These are phyloP conservation scores for Pleodorina starrii DNA, from an alignment of 139 green algal species.

Conservation along the genomic window DNA sequence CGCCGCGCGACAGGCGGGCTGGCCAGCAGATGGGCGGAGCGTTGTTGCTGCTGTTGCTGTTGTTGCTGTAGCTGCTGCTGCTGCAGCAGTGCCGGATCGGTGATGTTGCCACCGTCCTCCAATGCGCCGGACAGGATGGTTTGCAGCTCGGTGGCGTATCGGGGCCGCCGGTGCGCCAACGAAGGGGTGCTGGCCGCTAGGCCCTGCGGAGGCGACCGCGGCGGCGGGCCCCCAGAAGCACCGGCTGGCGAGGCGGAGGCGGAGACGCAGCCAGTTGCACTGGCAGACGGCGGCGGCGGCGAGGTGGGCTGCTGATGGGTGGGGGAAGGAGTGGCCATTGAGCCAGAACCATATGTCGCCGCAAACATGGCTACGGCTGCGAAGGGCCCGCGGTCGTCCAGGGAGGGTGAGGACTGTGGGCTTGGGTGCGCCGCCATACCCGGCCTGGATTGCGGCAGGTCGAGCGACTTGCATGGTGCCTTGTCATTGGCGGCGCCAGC, in stretches of 20 bases:
- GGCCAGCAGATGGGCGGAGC: too few species aligned
- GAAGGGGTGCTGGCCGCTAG: background rate
- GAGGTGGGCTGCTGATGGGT: too few species aligned
- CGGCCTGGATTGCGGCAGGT: background rate
- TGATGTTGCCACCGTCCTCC: background rate
- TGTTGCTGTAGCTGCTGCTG: background rate
- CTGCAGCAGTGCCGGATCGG: background rate
- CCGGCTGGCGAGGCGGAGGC: background rate
- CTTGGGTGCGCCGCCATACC: background rate
- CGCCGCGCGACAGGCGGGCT: background rate
- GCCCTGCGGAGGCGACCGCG: background rate
- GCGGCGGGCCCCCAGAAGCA: too few species aligned
- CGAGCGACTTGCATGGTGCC: background rate
- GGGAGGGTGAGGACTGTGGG: background rate
- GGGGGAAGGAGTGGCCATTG: background rate
- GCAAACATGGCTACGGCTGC: background rate
- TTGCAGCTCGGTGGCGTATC: constrained; percentile 23
- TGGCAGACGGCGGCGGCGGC: too few species aligned
- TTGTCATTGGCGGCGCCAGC: background rate
- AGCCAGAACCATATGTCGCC: background rate
- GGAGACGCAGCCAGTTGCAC: background rate
- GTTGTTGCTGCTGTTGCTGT: too few species aligned
- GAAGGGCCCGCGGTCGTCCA: background rate
- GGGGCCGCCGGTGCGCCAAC: background rate
- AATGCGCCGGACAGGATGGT: constrained; percentile 8